phyloP scores from a whole-genome alignment of 306 rosid species.

The Gastrolobium villosum region DNA sequence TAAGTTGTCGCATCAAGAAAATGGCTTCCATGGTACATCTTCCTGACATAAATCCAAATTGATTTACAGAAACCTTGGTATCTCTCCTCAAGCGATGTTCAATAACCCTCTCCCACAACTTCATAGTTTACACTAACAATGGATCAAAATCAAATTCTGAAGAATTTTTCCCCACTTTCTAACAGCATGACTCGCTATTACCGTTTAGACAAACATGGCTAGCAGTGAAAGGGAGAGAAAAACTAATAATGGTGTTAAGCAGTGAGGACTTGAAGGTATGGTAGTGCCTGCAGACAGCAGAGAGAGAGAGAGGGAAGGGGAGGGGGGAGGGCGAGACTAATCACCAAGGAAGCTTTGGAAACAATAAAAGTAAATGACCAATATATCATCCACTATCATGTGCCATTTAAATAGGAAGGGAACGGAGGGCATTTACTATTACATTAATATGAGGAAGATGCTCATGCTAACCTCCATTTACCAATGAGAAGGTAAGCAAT shows the following conservation, averaged over 20 bases:
- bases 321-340: background rate
- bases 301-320: background rate
- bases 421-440: background rate
- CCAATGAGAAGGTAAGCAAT: too few species aligned
- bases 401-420: background rate
- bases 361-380: background rate
- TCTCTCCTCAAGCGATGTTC: too few species aligned
- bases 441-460: too few species aligned
- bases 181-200: background rate
- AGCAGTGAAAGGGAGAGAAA: background rate
- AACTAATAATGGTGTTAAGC: background rate
- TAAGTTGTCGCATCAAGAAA: too few species aligned
- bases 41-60: too few species aligned
- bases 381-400: background rate
- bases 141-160: background rate
- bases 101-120: too few species aligned
- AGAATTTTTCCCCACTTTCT: background rate
- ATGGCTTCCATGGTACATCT: too few species aligned
- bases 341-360: background rate
- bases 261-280: background rate
- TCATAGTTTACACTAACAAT: background rate
- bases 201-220: background rate
- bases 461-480: too few species aligned
- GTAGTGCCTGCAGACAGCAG: background rate
- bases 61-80: too few species aligned